These are phyloP conservation scores for Lindgomyces ingoldianus DNA, from an alignment of 495 filamentous ascomycete genomes.

Conservation along the genomic window DNA sequence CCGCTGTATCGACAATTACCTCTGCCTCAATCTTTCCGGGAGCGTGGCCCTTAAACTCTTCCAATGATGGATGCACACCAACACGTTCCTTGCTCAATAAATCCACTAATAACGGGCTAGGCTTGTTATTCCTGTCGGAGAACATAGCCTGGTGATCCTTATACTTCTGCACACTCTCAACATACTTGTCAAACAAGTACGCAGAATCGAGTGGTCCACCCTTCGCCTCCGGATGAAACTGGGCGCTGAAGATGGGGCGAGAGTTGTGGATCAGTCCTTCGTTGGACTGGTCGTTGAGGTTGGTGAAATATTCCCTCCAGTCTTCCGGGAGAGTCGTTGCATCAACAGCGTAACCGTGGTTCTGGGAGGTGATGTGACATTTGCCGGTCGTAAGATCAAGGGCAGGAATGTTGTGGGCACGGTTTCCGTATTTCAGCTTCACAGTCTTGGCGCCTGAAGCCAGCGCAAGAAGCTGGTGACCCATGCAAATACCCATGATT, in stretches of 20 bases:
- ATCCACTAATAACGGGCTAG: constrained; percentile 83
- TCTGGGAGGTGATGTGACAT: constrained; percentile 98
- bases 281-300: constrained; percentile 93
- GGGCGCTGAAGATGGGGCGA: constrained; percentile 94
- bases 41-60: constrained; percentile 31
- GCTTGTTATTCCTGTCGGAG: constrained; percentile 71
- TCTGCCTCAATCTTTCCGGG: constrained; percentile 16
- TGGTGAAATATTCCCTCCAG: constrained; percentile 97
- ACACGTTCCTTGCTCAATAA: constrained; percentile 91
- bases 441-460: constrained; percentile 82
- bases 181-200: constrained; percentile 94
- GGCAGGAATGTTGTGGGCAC: constrained; percentile 96
- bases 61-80: constrained; percentile 58
- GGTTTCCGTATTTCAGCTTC: constrained; percentile 97
- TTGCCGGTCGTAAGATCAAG: constrained; percentile 91
- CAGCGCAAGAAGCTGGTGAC: constrained; percentile 84
- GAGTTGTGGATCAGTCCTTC: constrained; percentile 95
- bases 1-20: constrained; percentile 13
- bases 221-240: constrained; percentile 98
- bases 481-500: constrained; percentile 96
- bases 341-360: constrained; percentile 98
- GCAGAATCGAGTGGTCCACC: constrained; percentile 91
- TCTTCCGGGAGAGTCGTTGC: constrained; percentile 75
- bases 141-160: constrained; percentile 75
- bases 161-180: constrained; percentile 83